Base-by-base conservation (phyloP, 352 stramenopile species). In the Phytophthora sansomeana region DNA sequence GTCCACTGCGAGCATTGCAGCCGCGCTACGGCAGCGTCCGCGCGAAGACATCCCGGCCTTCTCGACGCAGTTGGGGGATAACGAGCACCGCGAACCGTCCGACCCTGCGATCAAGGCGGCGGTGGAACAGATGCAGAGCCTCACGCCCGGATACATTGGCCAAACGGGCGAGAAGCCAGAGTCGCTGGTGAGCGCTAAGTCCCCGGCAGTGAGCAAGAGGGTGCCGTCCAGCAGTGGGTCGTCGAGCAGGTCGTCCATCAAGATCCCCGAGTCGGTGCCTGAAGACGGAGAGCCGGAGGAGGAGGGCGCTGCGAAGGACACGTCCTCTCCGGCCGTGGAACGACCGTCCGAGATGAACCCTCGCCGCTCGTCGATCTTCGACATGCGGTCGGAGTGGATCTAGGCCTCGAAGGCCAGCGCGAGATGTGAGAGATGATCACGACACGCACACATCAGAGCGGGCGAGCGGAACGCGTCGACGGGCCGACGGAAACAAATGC, bases 311-410 rank as follows among this genome's bases (percentile, higher is more conserved):
- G 44, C 38, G 10, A 74, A 67, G 57, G 55, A 66, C 35, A 65
- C 55, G 16, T 19, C 19, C 39, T n/a, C 35, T 24, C 55, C 46
- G n/a, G 41, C 47, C 30, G 53, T 36, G 0, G 63, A 77, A 16
- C 57, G 54, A 63, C 42, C 43, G 21, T 72, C 64, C 0, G 69
- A 74, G 41, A 66, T 66, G 53, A 74, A 77, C 16, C 44, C 54
- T 16, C 73, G 73, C 19, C 73, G 73, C 5, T 81, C 73, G 28
- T 81, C 73, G 2, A 74, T 81, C 53, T 81, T 81, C 38, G 72
- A 81, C 62, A 74, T 77, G 61, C 66, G 65, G 21, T 76, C 66
- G 1, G 73, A 81, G 73, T 81, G 73, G 73, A 78, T 81, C 29
- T 81, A 71, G 49, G 13, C n/a, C n/a, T n/a, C n/a, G n/a, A n/a